phyloP scores from a whole-genome alignment of 1,139 yeast species.

The Lodderomyces elongisporus region DNA sequence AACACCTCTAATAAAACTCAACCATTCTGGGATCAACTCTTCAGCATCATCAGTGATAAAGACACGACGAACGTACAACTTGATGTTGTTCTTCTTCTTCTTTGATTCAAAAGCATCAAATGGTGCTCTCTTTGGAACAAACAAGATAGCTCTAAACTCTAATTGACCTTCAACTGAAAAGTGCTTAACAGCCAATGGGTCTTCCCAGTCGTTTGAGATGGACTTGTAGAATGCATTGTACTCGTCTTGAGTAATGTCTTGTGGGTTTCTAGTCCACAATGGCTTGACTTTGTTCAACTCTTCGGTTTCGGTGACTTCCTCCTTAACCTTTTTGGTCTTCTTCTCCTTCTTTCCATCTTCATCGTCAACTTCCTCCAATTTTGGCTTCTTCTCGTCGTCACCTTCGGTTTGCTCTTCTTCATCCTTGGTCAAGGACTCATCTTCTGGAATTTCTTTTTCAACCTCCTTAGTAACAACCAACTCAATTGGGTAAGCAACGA shows the following conservation, averaged over 20 bases:
- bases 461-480: conserved; percentile 98
- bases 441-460: conserved; percentile 87
- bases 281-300: conserved; percentile 99
- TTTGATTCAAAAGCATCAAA: conserved; percentile 94
- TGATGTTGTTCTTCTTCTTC: conserved; percentile 99
- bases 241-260: conserved; percentile 97
- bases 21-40: conserved; percentile 99
- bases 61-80: conserved; percentile 98
- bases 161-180: conserved; percentile 99
- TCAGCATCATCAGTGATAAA: conserved; percentile 99
- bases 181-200: conserved; percentile 99
- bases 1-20: conserved; percentile 96
- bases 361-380: conserved; percentile 67
- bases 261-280: conserved; percentile 98
- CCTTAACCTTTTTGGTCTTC: conserved; percentile 75
- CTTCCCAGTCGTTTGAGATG: conserved; percentile 99
- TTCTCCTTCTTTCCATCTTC: conserved; percentile 66
- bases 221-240: conserved; percentile 99
- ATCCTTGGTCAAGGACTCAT: conserved; percentile 56
- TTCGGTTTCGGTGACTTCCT: conserved; percentile 83
- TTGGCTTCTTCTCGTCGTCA: conserved; percentile 53
- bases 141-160: conserved; percentile 97
- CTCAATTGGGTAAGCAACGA: conserved; percentile 98
- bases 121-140: conserved; percentile 99
- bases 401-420: conserved; percentile 45